These are phyloP conservation scores for Russula vinacea DNA, from an alignment of 768 basidiomycete genomes.

Conservation along the genomic window DNA sequence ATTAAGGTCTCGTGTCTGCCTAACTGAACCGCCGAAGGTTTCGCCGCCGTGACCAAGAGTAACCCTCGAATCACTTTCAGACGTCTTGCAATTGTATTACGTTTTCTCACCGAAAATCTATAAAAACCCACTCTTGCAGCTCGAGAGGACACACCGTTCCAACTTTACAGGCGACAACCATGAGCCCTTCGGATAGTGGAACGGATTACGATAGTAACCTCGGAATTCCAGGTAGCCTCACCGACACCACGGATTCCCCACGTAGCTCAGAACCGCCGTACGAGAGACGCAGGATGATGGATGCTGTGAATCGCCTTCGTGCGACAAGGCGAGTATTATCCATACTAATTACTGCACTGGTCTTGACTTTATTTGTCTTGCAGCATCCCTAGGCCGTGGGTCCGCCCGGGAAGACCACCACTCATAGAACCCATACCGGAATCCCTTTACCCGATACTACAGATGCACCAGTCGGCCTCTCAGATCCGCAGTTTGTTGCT, in stretches of 20 bases:
- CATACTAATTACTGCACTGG: too few relatives aligned
- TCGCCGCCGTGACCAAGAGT: constrained; percentile 2
- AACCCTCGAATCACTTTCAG: constrained; percentile 3
- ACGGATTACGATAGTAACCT: neutral
- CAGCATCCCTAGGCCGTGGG: constrained; percentile 64
- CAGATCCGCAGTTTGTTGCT: constrained; percentile 43
- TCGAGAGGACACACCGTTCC: neutral
- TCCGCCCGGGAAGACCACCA: constrained; percentile 69
- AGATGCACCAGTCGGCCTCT: constrained; percentile 48
- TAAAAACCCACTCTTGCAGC: neutral
- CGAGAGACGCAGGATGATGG: neutral
- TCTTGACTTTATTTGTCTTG: neutral
- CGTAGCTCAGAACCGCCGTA: neutral
- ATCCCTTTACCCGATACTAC: constrained; percentile 47
- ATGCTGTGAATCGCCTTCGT: neutral
- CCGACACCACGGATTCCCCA: neutral
- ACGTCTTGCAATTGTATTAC: neutral
- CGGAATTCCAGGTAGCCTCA: neutral
- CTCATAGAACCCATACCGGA: constrained; percentile 75
- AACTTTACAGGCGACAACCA: neutral
- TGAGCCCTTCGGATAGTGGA: neutral
- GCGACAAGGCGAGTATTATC: neutral
- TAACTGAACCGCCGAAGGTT: neutral
- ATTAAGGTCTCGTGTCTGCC: neutral
- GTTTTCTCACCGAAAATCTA: neutral